Evolutionary conservation across 106 monocot species (phyloP), one percentile per base, ranked within the genome.

Genomic region (Hemerocallis citrina): DNA sequence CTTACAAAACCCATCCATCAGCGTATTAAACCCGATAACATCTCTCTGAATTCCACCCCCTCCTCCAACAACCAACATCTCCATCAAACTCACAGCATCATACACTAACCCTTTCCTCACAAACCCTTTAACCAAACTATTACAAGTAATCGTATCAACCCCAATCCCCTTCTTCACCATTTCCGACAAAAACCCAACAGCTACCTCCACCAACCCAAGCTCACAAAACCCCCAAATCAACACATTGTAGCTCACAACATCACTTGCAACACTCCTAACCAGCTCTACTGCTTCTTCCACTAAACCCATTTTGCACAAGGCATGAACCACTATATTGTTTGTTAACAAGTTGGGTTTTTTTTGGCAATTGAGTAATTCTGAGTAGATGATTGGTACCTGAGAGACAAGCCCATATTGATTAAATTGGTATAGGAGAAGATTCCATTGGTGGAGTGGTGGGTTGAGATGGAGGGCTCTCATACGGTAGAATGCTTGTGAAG

Each of bases 1-100:
- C 64, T 87, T 96, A 45, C 84, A 96, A 57, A 84, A 74, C 6
- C 87, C 91, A 65, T 87, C 74, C 37, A 91, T 74, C 57, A 96
- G 57, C 11, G 81, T 81, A 44, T 96, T 96, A 50, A 67, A 88
- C 35, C 91, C 91, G 36, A 84, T 22, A 22, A 85, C 25, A 75
- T 91, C 96, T 51, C 57, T 59, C 6, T 7, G 35, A n/a, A 76
- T 23, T 8, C 77, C 83, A 5, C 75, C 77, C 43, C 55, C 20
- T 13, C 74, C 80, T 4, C 77, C 80, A 47, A 57, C 27, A 35
- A 57, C 28, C 64, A 84, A 38, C 86, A 82, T 88, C 9, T 75
- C 62, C 61, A 75, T 55, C 67, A 82, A 33, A 0, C 28, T 19
- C 43, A 72, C 67, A 13, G 83, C 86, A 52, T 74, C 69, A 21